Evolutionary conservation across 2,329 filamentous ascomycete species (phyloP).

Genomic region (Fusarium sp.): DNA sequence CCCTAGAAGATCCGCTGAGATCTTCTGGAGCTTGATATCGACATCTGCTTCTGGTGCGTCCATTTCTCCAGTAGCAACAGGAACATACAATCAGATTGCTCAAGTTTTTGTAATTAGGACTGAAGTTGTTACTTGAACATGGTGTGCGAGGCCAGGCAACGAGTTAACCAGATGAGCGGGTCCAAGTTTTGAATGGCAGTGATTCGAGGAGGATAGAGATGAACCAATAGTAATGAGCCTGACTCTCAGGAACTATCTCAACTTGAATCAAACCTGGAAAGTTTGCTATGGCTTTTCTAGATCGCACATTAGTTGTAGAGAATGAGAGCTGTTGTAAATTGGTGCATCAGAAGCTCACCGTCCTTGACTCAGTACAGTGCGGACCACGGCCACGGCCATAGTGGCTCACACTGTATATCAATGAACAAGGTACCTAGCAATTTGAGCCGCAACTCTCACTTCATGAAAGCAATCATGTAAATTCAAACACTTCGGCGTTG

Average conservation of each 20-base stretch:
- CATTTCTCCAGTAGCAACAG: conserved; percentile 53
- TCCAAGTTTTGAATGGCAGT: background rate
- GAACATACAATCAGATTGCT: background rate
- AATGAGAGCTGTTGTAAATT: background rate
- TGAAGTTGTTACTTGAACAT: background rate
- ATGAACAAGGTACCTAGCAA: background rate
- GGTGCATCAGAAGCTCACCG: background rate
- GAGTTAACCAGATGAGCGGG: conserved; percentile 18
- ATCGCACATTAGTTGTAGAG: background rate
- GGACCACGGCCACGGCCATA: rapidly evolving
- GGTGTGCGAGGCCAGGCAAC: conserved; percentile 21
- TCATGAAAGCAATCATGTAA: background rate
- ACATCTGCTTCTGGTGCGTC: conserved; percentile 69
- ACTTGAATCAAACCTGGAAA: background rate
- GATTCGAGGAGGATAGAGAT: background rate
- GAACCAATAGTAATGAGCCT: background rate
- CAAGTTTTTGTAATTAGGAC: background rate
- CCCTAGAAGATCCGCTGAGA: conserved; percentile 67
- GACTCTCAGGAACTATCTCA: background rate
- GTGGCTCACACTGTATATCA: background rate
- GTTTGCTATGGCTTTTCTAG: background rate
- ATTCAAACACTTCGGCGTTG: background rate
- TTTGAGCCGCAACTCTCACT: background rate
- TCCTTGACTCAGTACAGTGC: background rate
- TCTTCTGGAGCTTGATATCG: conserved; percentile 71